phyloP scores from a whole-genome alignment of 2,329 filamentous ascomycete species.

The Claviceps sp. region DNA sequence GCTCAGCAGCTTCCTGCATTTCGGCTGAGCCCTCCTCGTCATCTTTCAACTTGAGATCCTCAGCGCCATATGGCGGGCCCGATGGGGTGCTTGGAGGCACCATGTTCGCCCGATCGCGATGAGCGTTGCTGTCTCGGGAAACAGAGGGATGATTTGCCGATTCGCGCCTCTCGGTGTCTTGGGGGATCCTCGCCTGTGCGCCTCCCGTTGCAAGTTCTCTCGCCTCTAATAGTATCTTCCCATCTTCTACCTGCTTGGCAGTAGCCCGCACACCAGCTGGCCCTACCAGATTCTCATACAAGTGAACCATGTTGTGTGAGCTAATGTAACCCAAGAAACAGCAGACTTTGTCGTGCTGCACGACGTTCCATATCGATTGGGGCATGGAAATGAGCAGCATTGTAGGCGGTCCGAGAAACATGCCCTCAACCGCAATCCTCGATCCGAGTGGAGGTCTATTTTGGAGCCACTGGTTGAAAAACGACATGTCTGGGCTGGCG shows the following conservation, averaged over 20 bases:
- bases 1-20: constrained; percentile 56
- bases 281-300: constrained; percentile 46
- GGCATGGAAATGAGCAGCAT: constrained; percentile 56
- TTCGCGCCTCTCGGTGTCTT: constrained; percentile 16
- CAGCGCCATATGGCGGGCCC: constrained; percentile 8
- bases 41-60: constrained; percentile 19
- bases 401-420: constrained; percentile 54
- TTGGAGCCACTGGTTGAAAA: constrained; percentile 53
- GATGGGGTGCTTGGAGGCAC: constrained; percentile 17
- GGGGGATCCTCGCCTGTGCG: constrained; percentile 16
- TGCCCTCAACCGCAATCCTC: constrained; percentile 51
- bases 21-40: constrained; percentile 48
- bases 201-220: constrained; percentile 28
- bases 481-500: constrained; percentile 51
- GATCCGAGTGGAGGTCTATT: constrained; percentile 41
- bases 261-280: constrained; percentile 29
- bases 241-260: constrained; percentile 42
- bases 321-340: constrained; percentile 52
- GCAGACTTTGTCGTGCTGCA: constrained; percentile 54
- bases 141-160: constrained; percentile 12
- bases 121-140: constrained; percentile 12
- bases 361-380: constrained; percentile 47
- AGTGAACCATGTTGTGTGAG: constrained; percentile 52
- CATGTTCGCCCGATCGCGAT: constrained; percentile 13
- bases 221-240: constrained; percentile 41